Evolutionary conservation across 2,329 filamentous ascomycete species (phyloP).

Genomic region (Penicillium sp.): DNA sequence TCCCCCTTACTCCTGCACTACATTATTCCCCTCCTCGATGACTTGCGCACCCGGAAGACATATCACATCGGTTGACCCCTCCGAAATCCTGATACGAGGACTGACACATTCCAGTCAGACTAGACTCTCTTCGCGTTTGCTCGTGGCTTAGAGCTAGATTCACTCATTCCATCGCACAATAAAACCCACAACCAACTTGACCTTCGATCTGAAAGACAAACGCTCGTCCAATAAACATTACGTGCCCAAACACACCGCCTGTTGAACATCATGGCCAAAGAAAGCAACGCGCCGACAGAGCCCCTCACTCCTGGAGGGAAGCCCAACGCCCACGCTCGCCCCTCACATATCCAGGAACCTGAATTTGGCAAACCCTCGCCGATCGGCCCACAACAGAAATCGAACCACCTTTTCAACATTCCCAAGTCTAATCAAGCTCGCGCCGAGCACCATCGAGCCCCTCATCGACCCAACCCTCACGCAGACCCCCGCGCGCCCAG

Average conservation of each 20-base stretch:
- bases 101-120: neutral
- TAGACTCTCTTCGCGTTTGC: neutral
- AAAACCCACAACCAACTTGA: neutral
- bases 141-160: neutral
- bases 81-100: neutral
- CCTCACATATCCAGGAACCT: constrained; percentile 42
- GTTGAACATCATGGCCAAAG: constrained; percentile 49
- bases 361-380: constrained; percentile 63
- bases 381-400: constrained; percentile 49
- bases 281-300: constrained; percentile 49
- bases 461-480: constrained; percentile 24
- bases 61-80: neutral
- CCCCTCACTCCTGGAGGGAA: constrained; percentile 36
- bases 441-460: constrained; percentile 52
- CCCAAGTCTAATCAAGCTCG: constrained; percentile 51
- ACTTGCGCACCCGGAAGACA: neutral
- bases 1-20: neutral
- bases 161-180: neutral
- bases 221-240: neutral
- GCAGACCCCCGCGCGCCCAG: neutral
- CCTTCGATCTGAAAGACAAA: neutral
- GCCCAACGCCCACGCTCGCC: constrained; percentile 35
- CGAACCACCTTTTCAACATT: constrained; percentile 53
- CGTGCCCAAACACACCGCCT: constrained; percentile 18
- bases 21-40: neutral